A percentile compares a stretch with the other conserved stretches of the same genome.
Evolutionary conservation across 2,329 filamentous ascomycete genomes (phyloP).

Genomic region (Penicillium sp.): DNA sequence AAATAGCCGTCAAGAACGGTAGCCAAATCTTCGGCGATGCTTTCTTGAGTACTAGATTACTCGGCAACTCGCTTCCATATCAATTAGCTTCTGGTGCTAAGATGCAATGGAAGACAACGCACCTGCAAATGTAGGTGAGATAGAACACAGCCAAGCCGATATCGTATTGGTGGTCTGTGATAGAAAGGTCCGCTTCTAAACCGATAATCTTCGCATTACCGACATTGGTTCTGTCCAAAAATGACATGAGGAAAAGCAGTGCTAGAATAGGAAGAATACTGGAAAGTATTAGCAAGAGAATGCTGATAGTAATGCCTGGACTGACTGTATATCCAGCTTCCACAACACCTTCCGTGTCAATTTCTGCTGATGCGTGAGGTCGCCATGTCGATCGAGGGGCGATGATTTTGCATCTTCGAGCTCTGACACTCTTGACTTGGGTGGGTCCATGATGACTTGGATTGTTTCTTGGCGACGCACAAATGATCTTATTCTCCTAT

Average conservation of each 20-base stretch:
- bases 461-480: not conserved
- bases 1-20: conserved; percentile 54
- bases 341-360: conserved; percentile 49
- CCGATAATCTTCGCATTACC: conserved; percentile 67
- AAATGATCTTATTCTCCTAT: not conserved
- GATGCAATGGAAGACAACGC: conserved; percentile 11
- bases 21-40: conserved; percentile 61
- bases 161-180: conserved; percentile 63
- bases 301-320: not conserved
- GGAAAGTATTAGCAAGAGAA: not conserved
- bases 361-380: conserved; percentile 20
- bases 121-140: conserved; percentile 58
- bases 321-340: conserved; percentile 38
- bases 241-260: conserved; percentile 64
- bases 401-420: conserved; percentile 22
- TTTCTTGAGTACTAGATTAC: conserved; percentile 63
- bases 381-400: conserved; percentile 14
- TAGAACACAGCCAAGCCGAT: conserved; percentile 65
- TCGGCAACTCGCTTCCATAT: conserved; percentile 58
- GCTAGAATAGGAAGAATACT: conserved; percentile 64
- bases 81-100: not conserved
- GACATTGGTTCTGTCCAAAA: conserved; percentile 68
- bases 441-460: conserved; percentile 18
- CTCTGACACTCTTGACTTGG: conserved; percentile 20
- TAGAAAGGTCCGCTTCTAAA: conserved; percentile 57